Evolutionary conservation across 345 rosid genomes (phyloP).

Genomic region (Sapria himalayana): DNA sequence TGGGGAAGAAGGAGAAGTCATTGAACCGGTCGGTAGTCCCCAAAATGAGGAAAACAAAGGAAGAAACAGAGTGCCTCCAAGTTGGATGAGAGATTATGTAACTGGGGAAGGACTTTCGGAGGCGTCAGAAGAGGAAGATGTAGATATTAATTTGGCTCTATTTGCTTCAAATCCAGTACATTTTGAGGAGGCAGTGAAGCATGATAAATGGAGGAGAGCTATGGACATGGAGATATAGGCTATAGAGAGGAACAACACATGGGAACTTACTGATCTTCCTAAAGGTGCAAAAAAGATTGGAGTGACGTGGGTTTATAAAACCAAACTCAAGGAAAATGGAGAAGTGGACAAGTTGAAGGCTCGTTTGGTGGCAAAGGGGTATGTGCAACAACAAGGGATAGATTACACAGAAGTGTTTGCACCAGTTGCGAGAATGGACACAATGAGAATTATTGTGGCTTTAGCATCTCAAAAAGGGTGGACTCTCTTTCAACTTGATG

Average conservation of each 20-base stretch:
- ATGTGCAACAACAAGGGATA: slow-evolving; percentile 3
- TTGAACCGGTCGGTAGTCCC: not conserved
- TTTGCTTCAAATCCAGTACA: slow-evolving; percentile 4
- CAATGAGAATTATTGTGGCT: too few relatives aligned
- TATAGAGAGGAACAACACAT: slow-evolving; percentile 2
- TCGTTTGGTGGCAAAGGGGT: too few relatives aligned
- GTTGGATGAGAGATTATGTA: slow-evolving; percentile 5
- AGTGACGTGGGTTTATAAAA: too few relatives aligned
- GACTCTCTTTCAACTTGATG: too few relatives aligned
- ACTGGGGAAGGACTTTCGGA: slow-evolving; percentile 6
- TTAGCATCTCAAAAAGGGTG: too few relatives aligned
- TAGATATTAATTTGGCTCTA: not conserved
- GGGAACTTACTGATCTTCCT: too few relatives aligned
- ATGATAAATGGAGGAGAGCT: slow-evolving; percentile 3
- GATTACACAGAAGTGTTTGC: too few relatives aligned
- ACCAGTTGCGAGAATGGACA: too few relatives aligned
- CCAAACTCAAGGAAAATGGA: too few relatives aligned
- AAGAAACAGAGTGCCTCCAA: slow-evolving; percentile 2
- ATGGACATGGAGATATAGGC: slow-evolving; percentile 2
- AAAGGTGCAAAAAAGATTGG: too few relatives aligned
- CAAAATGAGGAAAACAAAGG: not conserved
- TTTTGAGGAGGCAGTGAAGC: slow-evolving; percentile 2
- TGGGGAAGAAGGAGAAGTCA: not conserved
- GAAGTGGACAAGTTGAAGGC: slow-evolving; percentile 1
- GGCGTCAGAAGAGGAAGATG: too few relatives aligned